These are phyloP conservation scores for Podospora australis DNA, from an alignment of 495 filamentous ascomycete genomes.

Conservation along the genomic window DNA sequence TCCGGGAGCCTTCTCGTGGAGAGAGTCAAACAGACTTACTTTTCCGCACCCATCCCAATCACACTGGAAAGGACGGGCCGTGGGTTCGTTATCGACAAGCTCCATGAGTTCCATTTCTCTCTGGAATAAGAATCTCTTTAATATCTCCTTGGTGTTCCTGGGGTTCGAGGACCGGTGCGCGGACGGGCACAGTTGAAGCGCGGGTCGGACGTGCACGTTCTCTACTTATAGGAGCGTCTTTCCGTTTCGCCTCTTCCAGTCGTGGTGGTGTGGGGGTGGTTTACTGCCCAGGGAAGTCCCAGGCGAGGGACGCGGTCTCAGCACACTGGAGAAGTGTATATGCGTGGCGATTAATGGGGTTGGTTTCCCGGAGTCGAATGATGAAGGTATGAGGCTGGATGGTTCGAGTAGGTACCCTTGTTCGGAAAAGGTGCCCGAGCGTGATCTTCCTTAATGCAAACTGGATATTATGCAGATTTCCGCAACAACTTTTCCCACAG, in stretches of 20 bases:
- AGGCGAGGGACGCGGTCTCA: conserved; percentile 6
- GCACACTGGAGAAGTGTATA: too few relatives aligned
- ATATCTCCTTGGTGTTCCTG: conserved; percentile 8
- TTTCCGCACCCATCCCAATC: conserved; percentile 47
- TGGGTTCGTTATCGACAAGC: conserved; percentile 47
- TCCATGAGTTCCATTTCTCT: conserved; percentile 49
- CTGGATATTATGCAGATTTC: conserved; percentile 22
- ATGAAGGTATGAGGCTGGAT: conserved; percentile 19
- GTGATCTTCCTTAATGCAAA: conserved; percentile 38
- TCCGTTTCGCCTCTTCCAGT: conserved; percentile 13
- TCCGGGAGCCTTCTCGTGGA: not conserved
- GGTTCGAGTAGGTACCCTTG: conserved; percentile 31
- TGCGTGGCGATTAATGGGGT: conserved; percentile 16
- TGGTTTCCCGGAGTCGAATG: not conserved
- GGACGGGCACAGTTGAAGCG: conserved; percentile 11
- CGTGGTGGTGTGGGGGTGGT: conserved; percentile 24
- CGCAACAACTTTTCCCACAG: conserved; percentile 19
- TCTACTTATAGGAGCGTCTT: conserved; percentile 28
- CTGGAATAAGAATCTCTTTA: conserved; percentile 7
- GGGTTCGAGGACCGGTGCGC: conserved; percentile 16
- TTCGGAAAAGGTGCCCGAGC: conserved; percentile 31
- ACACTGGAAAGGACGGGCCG: conserved; percentile 47
- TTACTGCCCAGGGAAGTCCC: conserved; percentile 4
- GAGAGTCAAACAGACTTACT: conserved; percentile 29
- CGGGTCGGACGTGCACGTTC: conserved; percentile 23